Percentiles rank a stretch among this genome's conserved stretches.
Evolutionary conservation across 495 filamentous ascomycete species (phyloP).

Genomic region (Penicillium ucsense): DNA sequence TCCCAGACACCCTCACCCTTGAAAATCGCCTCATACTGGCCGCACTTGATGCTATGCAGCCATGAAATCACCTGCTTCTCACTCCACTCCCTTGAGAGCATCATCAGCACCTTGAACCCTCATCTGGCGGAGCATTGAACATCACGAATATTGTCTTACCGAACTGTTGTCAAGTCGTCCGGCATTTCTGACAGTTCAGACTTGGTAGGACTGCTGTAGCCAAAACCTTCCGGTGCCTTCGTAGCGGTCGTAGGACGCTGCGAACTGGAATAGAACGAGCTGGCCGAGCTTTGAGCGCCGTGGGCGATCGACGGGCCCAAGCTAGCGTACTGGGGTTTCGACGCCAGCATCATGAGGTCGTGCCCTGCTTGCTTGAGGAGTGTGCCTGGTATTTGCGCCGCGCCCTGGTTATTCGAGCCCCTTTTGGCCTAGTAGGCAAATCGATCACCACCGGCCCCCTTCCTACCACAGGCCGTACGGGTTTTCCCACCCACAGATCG

Average conservation of each 20-base stretch:
- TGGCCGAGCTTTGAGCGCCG: conserved; percentile 43
- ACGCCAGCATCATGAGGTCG: conserved; percentile 65
- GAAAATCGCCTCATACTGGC: conserved; percentile 87
- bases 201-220: conserved; percentile 80
- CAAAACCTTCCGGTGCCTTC: conserved; percentile 46
- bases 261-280: conserved; percentile 41
- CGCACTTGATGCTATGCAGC: conserved; percentile 80
- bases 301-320: conserved; percentile 49
- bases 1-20: conserved; percentile 42
- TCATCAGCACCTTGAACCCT: conserved; percentile 11
- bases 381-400: too few relatives aligned
- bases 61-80: conserved; percentile 86
- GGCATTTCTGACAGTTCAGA: conserved; percentile 84
- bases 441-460: conserved; percentile 3
- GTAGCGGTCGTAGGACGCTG: conserved; percentile 45
- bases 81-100: conserved; percentile 59
- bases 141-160: conserved; percentile 30
- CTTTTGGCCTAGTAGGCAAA: neutral
- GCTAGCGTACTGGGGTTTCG: conserved; percentile 66
- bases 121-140: neutral
- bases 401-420: neutral
- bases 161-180: conserved; percentile 48
- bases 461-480: conserved; percentile 4
- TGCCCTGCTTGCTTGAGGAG: neutral
- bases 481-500: neutral